Evolutionary conservation across 2,329 filamentous ascomycete species (phyloP).

Genomic region (Arachnopeziza araneosa): DNA sequence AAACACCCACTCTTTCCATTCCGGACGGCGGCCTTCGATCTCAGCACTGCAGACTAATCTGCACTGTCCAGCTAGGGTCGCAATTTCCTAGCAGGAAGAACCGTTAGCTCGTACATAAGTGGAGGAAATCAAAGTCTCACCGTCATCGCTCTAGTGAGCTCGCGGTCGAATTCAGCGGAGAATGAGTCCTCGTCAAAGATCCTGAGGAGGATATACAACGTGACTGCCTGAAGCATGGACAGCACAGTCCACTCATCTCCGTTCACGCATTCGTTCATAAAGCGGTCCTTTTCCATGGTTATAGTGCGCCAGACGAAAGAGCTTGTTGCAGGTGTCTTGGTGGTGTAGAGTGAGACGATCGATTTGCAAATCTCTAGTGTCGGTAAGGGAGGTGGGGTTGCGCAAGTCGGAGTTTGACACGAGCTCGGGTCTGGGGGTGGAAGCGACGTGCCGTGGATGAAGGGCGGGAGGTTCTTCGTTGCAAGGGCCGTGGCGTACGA

Average conservation of each 20-base stretch:
- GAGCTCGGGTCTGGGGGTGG: constrained; percentile 11
- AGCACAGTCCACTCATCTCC: constrained; percentile 14
- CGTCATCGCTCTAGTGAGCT: constrained; percentile 14
- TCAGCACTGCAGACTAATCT: constrained; percentile 11
- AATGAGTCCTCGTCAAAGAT: constrained; percentile 16
- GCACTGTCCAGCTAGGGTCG: constrained; percentile 3
- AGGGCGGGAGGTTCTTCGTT: not conserved
- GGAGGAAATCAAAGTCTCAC: constrained; percentile 11
- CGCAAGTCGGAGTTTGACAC: too few species aligned
- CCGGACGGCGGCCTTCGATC: constrained; percentile 14
- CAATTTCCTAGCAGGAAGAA: too few species aligned
- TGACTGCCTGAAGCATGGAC: constrained; percentile 16
- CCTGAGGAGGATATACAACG: constrained; percentile 16
- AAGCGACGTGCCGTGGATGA: constrained; percentile 2
- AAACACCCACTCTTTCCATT: constrained; percentile 17
- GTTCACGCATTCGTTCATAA: constrained; percentile 11
- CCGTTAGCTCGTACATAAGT: too few species aligned
- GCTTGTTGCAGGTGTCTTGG: constrained; percentile 16
- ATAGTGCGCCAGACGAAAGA: constrained; percentile 17
- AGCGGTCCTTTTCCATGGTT: constrained; percentile 17
- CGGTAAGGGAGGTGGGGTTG: constrained; percentile 5
- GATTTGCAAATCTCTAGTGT: constrained; percentile 17
- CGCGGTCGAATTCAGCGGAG: constrained; percentile 15
- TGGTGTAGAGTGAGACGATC: constrained; percentile 13
- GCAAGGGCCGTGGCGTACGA: constrained; percentile 13